Evolutionary conservation across 2,329 filamentous ascomycete species (phyloP).

Genomic region (Didymella sp.): DNA sequence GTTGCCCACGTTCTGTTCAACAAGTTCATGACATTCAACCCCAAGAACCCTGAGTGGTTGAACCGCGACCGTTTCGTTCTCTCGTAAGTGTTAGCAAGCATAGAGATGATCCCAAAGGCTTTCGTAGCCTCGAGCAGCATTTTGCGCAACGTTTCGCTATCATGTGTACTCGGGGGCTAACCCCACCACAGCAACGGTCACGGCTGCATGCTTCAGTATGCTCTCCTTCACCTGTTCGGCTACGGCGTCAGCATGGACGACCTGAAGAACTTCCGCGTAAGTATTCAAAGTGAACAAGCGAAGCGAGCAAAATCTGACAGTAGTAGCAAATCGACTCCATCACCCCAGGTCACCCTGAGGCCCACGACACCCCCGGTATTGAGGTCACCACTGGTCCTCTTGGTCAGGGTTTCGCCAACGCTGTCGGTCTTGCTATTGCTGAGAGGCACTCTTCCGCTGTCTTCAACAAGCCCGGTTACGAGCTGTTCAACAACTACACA

Average conservation of each 20-base stretch:
- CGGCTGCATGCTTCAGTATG: conserved; percentile 99
- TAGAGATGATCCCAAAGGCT: neutral
- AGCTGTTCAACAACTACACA: conserved; percentile 95
- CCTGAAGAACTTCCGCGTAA: conserved; percentile 93
- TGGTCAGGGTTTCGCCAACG: conserved; percentile 95
- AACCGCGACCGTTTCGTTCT: conserved; percentile 99
- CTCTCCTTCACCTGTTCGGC: conserved; percentile 94
- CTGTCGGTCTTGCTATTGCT: conserved; percentile 96
- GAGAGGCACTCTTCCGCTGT: conserved; percentile 87
- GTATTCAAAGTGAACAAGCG: conserved; percentile 53
- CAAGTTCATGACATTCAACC: conserved; percentile 99
- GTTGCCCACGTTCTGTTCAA: conserved; percentile 97
- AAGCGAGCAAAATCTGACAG: conserved; percentile 4
- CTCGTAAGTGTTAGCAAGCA: conserved; percentile 74
- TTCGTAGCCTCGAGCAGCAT: conserved; percentile 5
- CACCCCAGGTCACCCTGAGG: conserved; percentile 94
- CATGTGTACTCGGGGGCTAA: conserved; percentile 22
- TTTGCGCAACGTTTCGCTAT: conserved; percentile 27
- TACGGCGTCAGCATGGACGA: conserved; percentile 88
- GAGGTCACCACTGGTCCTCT: conserved; percentile 98
- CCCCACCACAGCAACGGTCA: conserved; percentile 81
- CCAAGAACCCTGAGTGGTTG: conserved; percentile 95
- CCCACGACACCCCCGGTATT: conserved; percentile 93
- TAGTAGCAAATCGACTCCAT: conserved; percentile 73
- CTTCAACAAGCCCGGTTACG: conserved; percentile 97